These are phyloP conservation scores for Amphirosellinia nigrospora DNA, from an alignment of 495 filamentous ascomycete genomes.

Conservation along the genomic window DNA sequence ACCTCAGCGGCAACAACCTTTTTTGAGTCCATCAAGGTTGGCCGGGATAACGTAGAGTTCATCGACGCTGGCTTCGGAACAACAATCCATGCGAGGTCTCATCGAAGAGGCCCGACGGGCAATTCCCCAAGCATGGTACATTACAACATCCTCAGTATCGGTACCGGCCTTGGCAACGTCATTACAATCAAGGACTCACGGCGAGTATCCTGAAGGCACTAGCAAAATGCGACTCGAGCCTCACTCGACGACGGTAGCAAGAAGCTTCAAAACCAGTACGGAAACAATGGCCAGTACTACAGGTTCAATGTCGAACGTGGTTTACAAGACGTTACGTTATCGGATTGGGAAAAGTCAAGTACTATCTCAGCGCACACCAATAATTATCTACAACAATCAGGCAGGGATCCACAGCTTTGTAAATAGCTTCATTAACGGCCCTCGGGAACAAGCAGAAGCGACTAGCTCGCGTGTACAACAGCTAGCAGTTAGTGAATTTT, in stretches of 20 bases:
- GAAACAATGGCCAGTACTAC: constrained; percentile 43
- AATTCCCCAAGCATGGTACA: constrained; percentile 21
- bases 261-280: constrained; percentile 21
- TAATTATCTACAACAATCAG: constrained; percentile 39
- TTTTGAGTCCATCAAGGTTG: constrained; percentile 45
- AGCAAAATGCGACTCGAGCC: constrained; percentile 32
- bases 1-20: constrained; percentile 50
- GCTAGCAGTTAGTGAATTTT: constrained; percentile 19
- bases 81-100: constrained; percentile 42
- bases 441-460: neutral
- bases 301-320: constrained; percentile 55
- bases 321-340: constrained; percentile 48
- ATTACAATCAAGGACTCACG: constrained; percentile 26
- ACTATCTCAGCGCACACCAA: constrained; percentile 46
- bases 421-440: neutral
- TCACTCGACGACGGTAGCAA: constrained; percentile 29
- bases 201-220: constrained; percentile 29
- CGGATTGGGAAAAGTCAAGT: constrained; percentile 43
- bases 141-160: constrained; percentile 40
- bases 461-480: neutral
- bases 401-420: constrained; percentile 15
- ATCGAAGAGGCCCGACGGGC: constrained; percentile 31
- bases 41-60: constrained; percentile 32
- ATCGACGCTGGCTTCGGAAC: constrained; percentile 39
- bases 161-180: constrained; percentile 31